Conservation (phyloP, 768 basidiomycete genomes). For the Boletus sp. region DNA sequence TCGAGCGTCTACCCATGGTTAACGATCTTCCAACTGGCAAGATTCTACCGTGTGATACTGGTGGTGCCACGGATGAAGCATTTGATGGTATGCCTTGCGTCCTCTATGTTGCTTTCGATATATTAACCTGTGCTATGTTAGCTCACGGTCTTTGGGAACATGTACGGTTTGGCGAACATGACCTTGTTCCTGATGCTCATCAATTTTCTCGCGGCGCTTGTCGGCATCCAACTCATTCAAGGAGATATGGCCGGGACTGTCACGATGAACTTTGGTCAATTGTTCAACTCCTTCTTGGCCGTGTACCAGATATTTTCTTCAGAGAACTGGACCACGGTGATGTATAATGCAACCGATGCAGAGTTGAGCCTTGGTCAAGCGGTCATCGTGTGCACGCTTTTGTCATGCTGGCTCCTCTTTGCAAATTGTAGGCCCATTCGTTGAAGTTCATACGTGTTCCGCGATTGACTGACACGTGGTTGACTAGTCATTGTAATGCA, state of each 20-base stretch:
- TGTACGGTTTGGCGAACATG: constrained; percentile 91
- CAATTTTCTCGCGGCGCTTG: constrained; percentile 81
- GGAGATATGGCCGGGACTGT: constrained; percentile 62
- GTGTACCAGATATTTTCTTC: constrained; percentile 89
- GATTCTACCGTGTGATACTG: constrained; percentile 92
- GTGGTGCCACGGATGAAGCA: constrained; percentile 89
- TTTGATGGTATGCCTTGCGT: constrained; percentile 54
- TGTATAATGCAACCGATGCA: constrained; percentile 59
- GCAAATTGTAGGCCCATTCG: constrained; percentile 67
- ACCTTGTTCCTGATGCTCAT: constrained; percentile 83
- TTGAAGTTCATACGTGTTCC: not conserved
- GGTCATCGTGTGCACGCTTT: constrained; percentile 65
- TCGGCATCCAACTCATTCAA: constrained; percentile 80
- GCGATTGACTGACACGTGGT: constrained; percentile 1
- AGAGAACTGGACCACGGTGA: constrained; percentile 87
- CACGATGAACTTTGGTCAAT: constrained; percentile 72
- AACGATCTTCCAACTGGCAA: constrained; percentile 76
- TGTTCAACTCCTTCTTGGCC: constrained; percentile 82
- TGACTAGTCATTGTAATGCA: constrained; percentile 80
- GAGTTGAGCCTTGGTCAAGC: constrained; percentile 68
- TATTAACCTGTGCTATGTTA: constrained; percentile 27
- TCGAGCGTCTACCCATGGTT: constrained; percentile 81
- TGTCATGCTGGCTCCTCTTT: constrained; percentile 85
- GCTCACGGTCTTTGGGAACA: constrained; percentile 88
- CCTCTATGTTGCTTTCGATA: not conserved